Percentiles rank a stretch among this genome's conserved stretches.
phyloP scores from a whole-genome alignment of 1,284 basidiomycete genomes.

The Polyporus tsugae region DNA sequence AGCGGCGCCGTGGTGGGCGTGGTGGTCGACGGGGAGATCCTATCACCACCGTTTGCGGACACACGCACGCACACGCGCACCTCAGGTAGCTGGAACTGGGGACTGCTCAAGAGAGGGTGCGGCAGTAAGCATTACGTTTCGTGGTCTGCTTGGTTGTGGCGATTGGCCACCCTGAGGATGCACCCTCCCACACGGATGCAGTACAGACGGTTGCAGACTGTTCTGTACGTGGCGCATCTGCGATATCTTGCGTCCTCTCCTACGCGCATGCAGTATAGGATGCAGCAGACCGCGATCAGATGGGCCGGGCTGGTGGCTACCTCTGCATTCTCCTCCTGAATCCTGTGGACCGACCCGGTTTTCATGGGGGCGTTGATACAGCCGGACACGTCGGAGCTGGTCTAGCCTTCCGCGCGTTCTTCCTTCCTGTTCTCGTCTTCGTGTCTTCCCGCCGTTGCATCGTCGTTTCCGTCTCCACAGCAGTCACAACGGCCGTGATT shows the following conservation, averaged over 20 bases:
- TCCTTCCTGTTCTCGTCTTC: background rate
- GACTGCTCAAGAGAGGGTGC: background rate
- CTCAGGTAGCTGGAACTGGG: background rate
- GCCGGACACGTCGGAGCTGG: background rate
- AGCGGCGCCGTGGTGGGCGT: background rate
- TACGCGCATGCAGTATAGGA: background rate
- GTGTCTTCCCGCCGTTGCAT: background rate
- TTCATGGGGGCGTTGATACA: conserved; percentile 4
- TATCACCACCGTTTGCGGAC: background rate
- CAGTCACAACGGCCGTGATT: background rate
- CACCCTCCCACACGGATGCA: conserved; percentile 5
- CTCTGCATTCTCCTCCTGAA: background rate
- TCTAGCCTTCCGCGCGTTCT: background rate
- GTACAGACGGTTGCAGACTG: background rate
- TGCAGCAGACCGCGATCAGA: background rate
- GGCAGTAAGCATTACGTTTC: conserved; percentile 5
- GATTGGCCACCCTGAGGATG: background rate
- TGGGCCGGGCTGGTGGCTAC: background rate
- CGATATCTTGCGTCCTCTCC: background rate
- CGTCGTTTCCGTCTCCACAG: background rate
- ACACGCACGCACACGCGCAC: background rate
- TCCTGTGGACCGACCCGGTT: background rate
- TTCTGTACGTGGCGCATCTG: background rate
- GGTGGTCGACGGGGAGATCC: conserved; percentile 1
- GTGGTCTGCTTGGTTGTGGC: background rate